Evolutionary conservation across 805 yeast genomes (phyloP).

Genomic region (Grigorovia transvaalensis): DNA sequence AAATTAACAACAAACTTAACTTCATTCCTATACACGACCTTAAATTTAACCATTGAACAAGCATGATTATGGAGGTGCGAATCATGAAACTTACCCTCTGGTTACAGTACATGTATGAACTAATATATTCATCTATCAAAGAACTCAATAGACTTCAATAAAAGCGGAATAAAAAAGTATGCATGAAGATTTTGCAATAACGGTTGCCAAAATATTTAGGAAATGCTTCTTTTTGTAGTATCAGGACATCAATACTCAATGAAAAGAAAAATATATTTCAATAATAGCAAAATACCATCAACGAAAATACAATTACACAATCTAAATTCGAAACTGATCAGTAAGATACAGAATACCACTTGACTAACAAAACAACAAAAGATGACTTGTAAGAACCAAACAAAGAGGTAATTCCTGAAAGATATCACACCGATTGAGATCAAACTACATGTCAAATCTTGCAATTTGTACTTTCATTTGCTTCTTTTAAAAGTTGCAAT

Average conservation of each 20-base stretch:
- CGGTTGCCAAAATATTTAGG: too few relatives aligned
- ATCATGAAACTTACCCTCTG: conserved; percentile 12
- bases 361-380: background rate
- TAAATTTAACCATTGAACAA: conserved; percentile 9
- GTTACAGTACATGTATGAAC: conserved; percentile 18
- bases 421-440: background rate
- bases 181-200: background rate
- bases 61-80: conserved; percentile 26
- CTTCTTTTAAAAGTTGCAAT: background rate
- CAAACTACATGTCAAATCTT: background rate
- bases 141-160: conserved; percentile 12
- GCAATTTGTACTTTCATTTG: background rate
- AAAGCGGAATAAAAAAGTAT: background rate
- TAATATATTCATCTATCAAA: conserved; percentile 9
- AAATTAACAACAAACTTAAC: background rate
- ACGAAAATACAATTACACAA: background rate
- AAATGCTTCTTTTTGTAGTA: too few relatives aligned
- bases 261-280: background rate
- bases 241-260: background rate
- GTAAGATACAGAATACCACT: background rate
- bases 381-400: background rate
- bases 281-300: background rate
- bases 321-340: background rate
- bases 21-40: conserved; percentile 11
- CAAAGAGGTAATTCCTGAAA: background rate